phyloP scores from a whole-genome alignment of 2,329 filamentous ascomycete species.

The Pseudogymnoascus sp. region DNA sequence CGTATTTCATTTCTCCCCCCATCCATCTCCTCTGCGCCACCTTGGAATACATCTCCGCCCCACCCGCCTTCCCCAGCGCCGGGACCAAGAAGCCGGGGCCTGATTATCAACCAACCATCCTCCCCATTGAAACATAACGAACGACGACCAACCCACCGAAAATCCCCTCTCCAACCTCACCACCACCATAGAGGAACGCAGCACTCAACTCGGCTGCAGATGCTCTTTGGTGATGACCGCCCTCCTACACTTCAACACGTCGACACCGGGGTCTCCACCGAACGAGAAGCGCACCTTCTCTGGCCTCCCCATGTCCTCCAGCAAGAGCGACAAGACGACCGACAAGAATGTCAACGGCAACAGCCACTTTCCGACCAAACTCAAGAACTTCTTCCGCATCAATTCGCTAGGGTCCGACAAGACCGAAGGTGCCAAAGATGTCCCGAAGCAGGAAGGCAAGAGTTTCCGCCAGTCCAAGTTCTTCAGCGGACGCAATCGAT shows the following conservation, averaged over 20 bases:
- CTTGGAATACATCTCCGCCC: slow-evolving; percentile 1
- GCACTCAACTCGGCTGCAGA: background rate
- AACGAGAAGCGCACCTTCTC: slow-evolving; percentile 28
- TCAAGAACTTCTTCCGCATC: slow-evolving; percentile 66
- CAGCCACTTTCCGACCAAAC: slow-evolving; percentile 56
- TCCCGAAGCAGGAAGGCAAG: slow-evolving; percentile 27
- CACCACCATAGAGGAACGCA: background rate
- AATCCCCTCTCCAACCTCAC: background rate
- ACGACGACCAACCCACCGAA: background rate
- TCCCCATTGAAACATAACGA: background rate
- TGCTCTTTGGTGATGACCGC: slow-evolving; percentile 4
- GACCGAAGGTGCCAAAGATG: slow-evolving; percentile 22
- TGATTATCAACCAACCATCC: slow-evolving; percentile 4
- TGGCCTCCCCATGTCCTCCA: slow-evolving; percentile 23
- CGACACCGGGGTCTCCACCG: slow-evolving; percentile 10
- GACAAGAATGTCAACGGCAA: slow-evolving; percentile 45
- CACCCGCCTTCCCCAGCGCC: background rate
- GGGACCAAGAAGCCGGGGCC: background rate
- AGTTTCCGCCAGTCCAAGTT: slow-evolving; percentile 79
- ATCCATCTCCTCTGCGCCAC: background rate
- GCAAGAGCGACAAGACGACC: slow-evolving; percentile 27
- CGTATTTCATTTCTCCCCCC: background rate
- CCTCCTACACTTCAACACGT: slow-evolving; percentile 3
- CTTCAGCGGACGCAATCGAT: slow-evolving; percentile 79
- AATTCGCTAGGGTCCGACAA: slow-evolving; percentile 40